These are phyloP conservation scores for Picocystis sp. DNA, from an alignment of 163 green algal species.

Conservation along the genomic window DNA sequence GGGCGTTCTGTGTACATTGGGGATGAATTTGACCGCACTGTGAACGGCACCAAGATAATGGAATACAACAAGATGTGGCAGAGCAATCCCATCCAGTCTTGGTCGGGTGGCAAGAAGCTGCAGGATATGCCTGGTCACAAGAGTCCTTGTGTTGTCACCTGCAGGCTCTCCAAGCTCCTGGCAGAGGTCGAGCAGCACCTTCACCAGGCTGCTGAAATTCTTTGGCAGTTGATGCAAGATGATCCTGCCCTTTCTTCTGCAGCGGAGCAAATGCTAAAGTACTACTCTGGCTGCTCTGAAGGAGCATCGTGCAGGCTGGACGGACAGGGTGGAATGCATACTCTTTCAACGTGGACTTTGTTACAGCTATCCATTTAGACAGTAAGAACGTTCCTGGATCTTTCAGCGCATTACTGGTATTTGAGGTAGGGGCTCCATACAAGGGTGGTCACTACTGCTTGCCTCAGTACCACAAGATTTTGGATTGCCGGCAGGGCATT, in stretches of 20 bases:
- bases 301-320: slow-evolving; percentile 1
- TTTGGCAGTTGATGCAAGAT: slow-evolving; percentile 13
- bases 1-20: slow-evolving; percentile 15
- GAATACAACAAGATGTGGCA: slow-evolving; percentile 23
- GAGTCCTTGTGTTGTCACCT: neutral
- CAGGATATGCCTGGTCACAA: slow-evolving; percentile 4
- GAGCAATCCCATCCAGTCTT: slow-evolving; percentile 20
- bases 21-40: slow-evolving; percentile 15
- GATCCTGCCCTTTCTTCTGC: slow-evolving; percentile 2
- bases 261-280: slow-evolving; percentile 18
- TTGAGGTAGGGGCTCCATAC: slow-evolving; percentile 17
- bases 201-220: slow-evolving; percentile 6
- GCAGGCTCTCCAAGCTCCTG: neutral
- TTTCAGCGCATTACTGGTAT: slow-evolving; percentile 19
- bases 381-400: slow-evolving; percentile 23
- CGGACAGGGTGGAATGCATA: slow-evolving; percentile 25
- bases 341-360: slow-evolving; percentile 25
- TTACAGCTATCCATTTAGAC: slow-evolving; percentile 21
- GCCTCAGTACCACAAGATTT: slow-evolving; percentile 16
- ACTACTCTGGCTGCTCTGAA: neutral
- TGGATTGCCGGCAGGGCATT: slow-evolving; percentile 20
- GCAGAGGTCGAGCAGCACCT: neutral
- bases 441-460: slow-evolving; percentile 24
- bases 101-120: slow-evolving; percentile 8
- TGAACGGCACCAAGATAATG: slow-evolving; percentile 18